A percentile compares a stretch with the other conserved stretches of the same genome.
Evolutionary conservation across 169 alveolate species (phyloP).

Genomic region (Plasmodium vivax): DNA sequence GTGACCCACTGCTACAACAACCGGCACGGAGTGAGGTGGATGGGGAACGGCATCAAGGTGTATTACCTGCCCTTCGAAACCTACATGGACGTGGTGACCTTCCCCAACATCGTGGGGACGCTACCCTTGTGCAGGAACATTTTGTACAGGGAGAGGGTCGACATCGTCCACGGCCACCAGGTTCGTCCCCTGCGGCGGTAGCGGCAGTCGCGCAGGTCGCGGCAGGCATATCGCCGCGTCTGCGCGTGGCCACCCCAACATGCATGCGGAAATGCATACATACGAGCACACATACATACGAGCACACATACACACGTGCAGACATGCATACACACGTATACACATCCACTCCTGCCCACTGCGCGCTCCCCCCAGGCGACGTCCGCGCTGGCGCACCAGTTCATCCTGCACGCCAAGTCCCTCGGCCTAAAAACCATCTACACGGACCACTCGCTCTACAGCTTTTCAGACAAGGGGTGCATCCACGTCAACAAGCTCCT

Average conservation of each 20-base stretch:
- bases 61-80: conserved; percentile 95
- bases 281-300: neutral
- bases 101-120: conserved; percentile 77
- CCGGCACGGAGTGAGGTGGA: conserved; percentile 96
- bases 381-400: conserved; percentile 67
- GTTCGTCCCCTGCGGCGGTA: conserved; percentile 22
- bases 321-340: neutral
- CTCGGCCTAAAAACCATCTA: conserved; percentile 91
- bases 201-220: neutral
- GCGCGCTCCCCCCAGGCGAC: conserved; percentile 23
- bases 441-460: conserved; percentile 99
- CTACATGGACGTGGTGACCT: conserved; percentile 86
- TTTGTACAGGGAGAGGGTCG: conserved; percentile 95
- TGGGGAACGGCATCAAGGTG: conserved; percentile 98
- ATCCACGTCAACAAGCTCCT: conserved; percentile 93
- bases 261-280: neutral
- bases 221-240: neutral
- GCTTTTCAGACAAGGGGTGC: conserved; percentile 95
- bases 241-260: neutral
- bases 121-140: conserved; percentile 91
- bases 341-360: neutral
- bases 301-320: neutral
- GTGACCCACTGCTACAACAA: conserved; percentile 94
- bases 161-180: conserved; percentile 92
- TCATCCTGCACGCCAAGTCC: conserved; percentile 70